Conservation (phyloP, 2,329 filamentous ascomycete species). For the Fusarium setosum region DNA sequence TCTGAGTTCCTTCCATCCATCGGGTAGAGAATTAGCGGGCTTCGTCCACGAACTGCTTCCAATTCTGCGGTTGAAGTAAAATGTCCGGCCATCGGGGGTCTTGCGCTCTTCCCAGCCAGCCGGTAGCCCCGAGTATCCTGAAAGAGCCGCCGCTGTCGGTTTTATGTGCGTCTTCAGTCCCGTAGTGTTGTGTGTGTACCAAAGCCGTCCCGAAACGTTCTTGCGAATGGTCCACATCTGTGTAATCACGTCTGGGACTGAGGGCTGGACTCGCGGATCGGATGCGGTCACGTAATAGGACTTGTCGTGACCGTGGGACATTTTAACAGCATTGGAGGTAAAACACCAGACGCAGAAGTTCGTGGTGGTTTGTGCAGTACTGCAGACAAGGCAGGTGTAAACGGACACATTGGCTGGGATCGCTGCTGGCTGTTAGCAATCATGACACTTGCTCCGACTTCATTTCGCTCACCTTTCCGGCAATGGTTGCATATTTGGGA, state of each 20-base stretch:
- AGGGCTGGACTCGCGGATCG: constrained; percentile 33
- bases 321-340: constrained; percentile 36
- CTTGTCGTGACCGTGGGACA: constrained; percentile 41
- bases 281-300: constrained; percentile 43
- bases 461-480: constrained; percentile 22
- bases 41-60: constrained; percentile 39
- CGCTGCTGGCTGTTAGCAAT: not conserved
- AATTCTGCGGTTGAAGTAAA: constrained; percentile 39
- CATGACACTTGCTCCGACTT: rapidly evolving
- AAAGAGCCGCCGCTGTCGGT: constrained; percentile 24
- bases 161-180: constrained; percentile 41
- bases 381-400: constrained; percentile 44
- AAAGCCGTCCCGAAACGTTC: constrained; percentile 41
- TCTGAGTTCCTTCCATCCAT: constrained; percentile 41
- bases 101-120: constrained; percentile 40
- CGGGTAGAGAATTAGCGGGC: constrained; percentile 35
- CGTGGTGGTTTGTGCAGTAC: constrained; percentile 32
- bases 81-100: constrained; percentile 37
- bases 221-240: constrained; percentile 41
- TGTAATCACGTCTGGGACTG: constrained; percentile 26
- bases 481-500: constrained; percentile 31
- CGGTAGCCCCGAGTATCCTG: constrained; percentile 24
- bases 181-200: constrained; percentile 42
- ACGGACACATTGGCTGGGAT: constrained; percentile 41
- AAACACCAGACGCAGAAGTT: constrained; percentile 44